These are phyloP conservation scores for Cinnamomum micranthum DNA, from an alignment of 164 flowering plant genomes.

Conservation along the genomic window DNA sequence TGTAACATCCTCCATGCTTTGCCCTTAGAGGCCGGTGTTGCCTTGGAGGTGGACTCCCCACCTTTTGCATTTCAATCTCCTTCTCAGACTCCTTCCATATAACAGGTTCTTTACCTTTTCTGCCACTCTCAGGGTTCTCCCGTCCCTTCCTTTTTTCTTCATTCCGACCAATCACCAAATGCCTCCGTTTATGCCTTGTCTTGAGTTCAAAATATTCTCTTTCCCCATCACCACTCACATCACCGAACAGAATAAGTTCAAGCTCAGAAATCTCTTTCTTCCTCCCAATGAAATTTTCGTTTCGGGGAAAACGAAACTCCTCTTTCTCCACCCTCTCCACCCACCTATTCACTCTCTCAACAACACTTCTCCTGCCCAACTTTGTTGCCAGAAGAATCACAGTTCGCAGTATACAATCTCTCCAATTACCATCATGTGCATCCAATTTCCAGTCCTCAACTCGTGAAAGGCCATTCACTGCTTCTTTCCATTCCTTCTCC, in stretches of 20 bases:
- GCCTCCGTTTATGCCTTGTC: slow-evolving; percentile 60
- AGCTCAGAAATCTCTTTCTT: slow-evolving; percentile 84
- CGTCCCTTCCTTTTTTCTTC: slow-evolving; percentile 42
- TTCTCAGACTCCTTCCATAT: slow-evolving; percentile 91
- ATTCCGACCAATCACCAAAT: slow-evolving; percentile 52
- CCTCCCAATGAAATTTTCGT: slow-evolving; percentile 85
- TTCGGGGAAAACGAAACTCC: slow-evolving; percentile 82
- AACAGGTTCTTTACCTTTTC: slow-evolving; percentile 78
- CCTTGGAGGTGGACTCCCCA: slow-evolving; percentile 30
- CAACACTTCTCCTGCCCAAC: slow-evolving; percentile 83
- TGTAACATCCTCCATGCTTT: slow-evolving; percentile 38
- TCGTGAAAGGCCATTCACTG: slow-evolving; percentile 60
- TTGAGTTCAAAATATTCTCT: slow-evolving; percentile 78
- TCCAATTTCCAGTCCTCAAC: slow-evolving; percentile 85
- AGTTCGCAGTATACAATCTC: slow-evolving; percentile 78
- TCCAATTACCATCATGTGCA: slow-evolving; percentile 82
- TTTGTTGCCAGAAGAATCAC: slow-evolving; percentile 65
- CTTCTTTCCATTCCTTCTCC: slow-evolving; percentile 93
- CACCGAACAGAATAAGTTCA: slow-evolving; percentile 85
- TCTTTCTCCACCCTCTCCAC: slow-evolving; percentile 74
- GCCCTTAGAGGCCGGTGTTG: slow-evolving; percentile 28
- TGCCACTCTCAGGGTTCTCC: slow-evolving; percentile 27
- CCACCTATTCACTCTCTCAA: slow-evolving; percentile 69
- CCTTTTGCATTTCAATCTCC: slow-evolving; percentile 86
- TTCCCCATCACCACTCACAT: slow-evolving; percentile 74